These are phyloP conservation scores for Beverwykella pulmonaria DNA, from an alignment of 495 filamentous ascomycete species.

Conservation along the genomic window DNA sequence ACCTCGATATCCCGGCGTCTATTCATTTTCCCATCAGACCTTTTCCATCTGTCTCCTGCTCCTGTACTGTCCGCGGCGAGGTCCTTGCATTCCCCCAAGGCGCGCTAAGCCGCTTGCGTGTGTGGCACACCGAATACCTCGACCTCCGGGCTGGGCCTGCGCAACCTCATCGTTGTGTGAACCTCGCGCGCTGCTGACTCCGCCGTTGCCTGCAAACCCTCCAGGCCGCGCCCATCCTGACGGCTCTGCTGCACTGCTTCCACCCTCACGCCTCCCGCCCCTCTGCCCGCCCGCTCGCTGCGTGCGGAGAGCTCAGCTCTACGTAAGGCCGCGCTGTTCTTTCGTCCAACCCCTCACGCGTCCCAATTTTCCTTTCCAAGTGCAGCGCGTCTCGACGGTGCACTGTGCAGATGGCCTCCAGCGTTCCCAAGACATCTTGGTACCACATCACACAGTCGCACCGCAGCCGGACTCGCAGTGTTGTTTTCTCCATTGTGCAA, in stretches of 20 bases:
- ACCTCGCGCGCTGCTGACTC: slow-evolving; percentile 11
- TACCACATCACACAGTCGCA: slow-evolving; percentile 32
- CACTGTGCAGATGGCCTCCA: slow-evolving; percentile 5
- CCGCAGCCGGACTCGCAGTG: slow-evolving; percentile 20
- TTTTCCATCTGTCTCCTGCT: background rate
- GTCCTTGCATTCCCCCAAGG: background rate
- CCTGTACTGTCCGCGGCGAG: background rate
- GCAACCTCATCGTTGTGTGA: slow-evolving; percentile 24
- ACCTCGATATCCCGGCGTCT: too few species aligned
- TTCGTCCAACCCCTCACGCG: slow-evolving; percentile 26
- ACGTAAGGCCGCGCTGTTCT: slow-evolving; percentile 14
- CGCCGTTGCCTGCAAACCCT: slow-evolving; percentile 14
- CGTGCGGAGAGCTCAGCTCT: background rate
- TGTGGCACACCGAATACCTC: too few species aligned
- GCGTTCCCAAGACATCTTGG: slow-evolving; percentile 19
- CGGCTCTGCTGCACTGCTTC: background rate
- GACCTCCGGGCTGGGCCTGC: slow-evolving; percentile 12
- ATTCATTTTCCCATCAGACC: too few species aligned
- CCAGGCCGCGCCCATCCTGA: slow-evolving; percentile 1
- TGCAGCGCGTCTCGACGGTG: slow-evolving; percentile 10
- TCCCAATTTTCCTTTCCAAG: slow-evolving; percentile 18
- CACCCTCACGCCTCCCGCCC: background rate
- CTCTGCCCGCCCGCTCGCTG: background rate
- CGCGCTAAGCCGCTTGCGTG: slow-evolving; percentile 8
- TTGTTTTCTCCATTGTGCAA: slow-evolving; percentile 19